Percentiles rank a stretch among this genome's conserved stretches.
phyloP scores from a whole-genome alignment of 169 alveolate species.

The Plasmodium yoelii region DNA sequence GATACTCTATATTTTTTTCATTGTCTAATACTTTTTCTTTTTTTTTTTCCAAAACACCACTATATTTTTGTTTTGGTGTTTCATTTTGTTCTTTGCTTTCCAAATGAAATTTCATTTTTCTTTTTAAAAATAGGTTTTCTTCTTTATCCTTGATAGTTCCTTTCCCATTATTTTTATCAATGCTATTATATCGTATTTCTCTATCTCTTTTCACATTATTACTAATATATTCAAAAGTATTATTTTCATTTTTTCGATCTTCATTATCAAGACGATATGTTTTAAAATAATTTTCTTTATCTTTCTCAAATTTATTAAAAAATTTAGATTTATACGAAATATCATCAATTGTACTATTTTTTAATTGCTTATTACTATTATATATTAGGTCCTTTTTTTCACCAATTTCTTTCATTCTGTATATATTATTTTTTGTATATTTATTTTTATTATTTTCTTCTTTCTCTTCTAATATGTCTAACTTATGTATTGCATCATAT shows the following conservation, averaged over 20 bases:
- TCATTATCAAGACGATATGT: background rate
- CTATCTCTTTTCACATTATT: background rate
- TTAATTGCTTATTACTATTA: too few species aligned
- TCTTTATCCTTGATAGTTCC: background rate
- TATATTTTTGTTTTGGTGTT: conserved; percentile 1
- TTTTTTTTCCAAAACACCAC: background rate
- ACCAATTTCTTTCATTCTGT: background rate
- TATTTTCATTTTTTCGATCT: background rate
- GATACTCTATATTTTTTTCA: too few species aligned
- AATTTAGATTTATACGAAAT: too few species aligned
- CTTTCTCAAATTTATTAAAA: background rate
- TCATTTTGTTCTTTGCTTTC: background rate
- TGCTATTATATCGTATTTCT: background rate
- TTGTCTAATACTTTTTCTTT: background rate
- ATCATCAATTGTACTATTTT: too few species aligned
- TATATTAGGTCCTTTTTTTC: background rate
- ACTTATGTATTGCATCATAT: too few species aligned
- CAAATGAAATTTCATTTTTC: background rate
- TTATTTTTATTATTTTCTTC: background rate
- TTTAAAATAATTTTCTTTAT: conserved; percentile 16
- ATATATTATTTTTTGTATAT: background rate
- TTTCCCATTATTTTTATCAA: background rate
- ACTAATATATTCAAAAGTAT: background rate
- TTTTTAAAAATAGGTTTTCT: conserved; percentile 8
- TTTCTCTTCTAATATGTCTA: background rate